A percentile compares a stretch with the other conserved stretches of the same genome.
Evolutionary conservation across 805 yeast species (phyloP).

Genomic region (Isabelozyma rhagii): DNA sequence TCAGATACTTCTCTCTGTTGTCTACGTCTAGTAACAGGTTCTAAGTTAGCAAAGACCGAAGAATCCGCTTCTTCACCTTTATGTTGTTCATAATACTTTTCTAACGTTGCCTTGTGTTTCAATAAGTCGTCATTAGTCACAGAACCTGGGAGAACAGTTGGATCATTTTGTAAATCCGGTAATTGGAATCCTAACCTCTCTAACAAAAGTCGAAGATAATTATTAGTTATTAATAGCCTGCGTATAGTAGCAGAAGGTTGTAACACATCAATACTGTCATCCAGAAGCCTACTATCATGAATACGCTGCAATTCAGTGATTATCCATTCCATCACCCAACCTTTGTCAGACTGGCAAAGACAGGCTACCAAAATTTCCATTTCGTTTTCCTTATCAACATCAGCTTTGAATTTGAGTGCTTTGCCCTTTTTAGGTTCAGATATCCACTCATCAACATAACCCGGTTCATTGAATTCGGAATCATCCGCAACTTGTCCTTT

Average conservation of each 20-base stretch:
- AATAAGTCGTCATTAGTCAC: neutral
- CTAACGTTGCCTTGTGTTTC: neutral
- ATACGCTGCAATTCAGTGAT: constrained; percentile 33
- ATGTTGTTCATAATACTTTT: neutral
- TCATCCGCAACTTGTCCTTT: neutral
- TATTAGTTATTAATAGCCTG: constrained; percentile 42
- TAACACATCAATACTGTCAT: constrained; percentile 8
- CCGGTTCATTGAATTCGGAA: neutral
- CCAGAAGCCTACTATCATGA: constrained; percentile 17
- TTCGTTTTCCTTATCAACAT: constrained; percentile 41
- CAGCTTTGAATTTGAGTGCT: constrained; percentile 28
- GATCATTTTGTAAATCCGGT: constrained; percentile 21
- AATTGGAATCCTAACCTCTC: constrained; percentile 43
- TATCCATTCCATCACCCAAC: constrained; percentile 42
- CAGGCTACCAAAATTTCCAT: constrained; percentile 50
- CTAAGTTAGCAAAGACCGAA: constrained; percentile 31
- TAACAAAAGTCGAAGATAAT: constrained; percentile 48
- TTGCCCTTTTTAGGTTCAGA: constrained; percentile 29
- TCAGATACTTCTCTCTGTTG: constrained; percentile 6
- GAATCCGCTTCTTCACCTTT: neutral
- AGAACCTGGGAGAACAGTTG: neutral
- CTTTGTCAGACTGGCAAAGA: constrained; percentile 43
- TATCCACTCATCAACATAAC: constrained; percentile 2
- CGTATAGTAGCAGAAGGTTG: constrained; percentile 13
- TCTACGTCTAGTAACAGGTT: constrained; percentile 24